phyloP scores from a whole-genome alignment of 2,329 filamentous ascomycete genomes.

The Cladosporium austrohemisphaericum region DNA sequence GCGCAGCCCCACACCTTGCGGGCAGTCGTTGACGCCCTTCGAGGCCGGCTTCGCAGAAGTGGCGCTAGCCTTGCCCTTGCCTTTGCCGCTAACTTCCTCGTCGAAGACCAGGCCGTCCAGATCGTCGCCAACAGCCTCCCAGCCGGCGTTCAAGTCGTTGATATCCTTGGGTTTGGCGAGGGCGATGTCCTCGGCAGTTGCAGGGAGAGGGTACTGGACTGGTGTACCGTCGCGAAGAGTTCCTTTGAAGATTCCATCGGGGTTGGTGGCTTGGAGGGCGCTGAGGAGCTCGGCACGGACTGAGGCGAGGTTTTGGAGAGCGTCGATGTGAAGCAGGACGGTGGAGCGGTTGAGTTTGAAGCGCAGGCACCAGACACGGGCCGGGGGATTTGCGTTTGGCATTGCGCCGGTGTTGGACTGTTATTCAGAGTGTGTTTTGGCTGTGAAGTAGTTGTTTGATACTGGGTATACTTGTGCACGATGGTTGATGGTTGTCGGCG shows the following conservation, averaged over 20 bases:
- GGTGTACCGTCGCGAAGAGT: conserved; percentile 29
- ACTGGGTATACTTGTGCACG: too few species aligned
- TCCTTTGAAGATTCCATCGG: conserved; percentile 36
- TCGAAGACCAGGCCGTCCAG: conserved; percentile 24
- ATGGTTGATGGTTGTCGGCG: too few species aligned
- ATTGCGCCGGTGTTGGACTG: neutral
- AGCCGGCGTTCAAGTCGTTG: conserved; percentile 40
- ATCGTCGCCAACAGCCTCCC: conserved; percentile 32
- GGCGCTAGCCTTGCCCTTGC: conserved; percentile 36
- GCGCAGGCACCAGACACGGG: conserved; percentile 31
- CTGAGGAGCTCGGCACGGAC: conserved; percentile 42
- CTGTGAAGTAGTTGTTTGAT: neutral
- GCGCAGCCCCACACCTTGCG: conserved; percentile 33
- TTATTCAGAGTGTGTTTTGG: neutral
- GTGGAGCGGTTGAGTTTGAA: conserved; percentile 47
- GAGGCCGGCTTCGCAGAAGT: conserved; percentile 28
- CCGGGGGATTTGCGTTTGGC: conserved; percentile 6
- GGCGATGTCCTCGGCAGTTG: conserved; percentile 37
- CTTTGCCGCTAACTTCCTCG: conserved; percentile 36
- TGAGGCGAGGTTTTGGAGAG: conserved; percentile 37
- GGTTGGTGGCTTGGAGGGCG: conserved; percentile 39
- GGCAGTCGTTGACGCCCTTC: conserved; percentile 34
- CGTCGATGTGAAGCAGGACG: conserved; percentile 45
- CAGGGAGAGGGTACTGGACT: conserved; percentile 34
- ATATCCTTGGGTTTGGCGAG: conserved; percentile 41